A percentile compares a stretch with the other conserved stretches of the same genome.
These are phyloP conservation scores for Malassezia equina DNA, from an alignment of 1,284 basidiomycete species.

Conservation along the genomic window DNA sequence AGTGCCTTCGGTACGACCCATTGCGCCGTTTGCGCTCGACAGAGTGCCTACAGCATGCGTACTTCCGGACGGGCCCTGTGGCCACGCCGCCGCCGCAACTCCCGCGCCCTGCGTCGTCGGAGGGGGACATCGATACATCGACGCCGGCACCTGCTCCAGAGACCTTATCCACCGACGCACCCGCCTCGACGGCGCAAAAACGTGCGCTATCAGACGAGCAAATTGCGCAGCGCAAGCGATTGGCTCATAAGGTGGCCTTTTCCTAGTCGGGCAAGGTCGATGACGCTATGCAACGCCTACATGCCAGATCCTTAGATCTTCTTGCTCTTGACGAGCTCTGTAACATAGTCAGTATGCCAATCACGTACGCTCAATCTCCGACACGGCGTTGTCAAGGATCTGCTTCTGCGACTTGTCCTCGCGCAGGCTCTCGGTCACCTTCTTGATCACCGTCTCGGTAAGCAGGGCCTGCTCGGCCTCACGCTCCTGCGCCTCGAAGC, in stretches of 20 bases:
- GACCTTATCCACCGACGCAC: slow-evolving; percentile 15
- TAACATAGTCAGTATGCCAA: background rate
- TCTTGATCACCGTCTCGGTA: slow-evolving; percentile 73
- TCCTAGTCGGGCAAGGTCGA: background rate
- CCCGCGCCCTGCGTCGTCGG: slow-evolving; percentile 29
- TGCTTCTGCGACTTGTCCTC: slow-evolving; percentile 92
- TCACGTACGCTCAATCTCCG: slow-evolving; percentile 82
- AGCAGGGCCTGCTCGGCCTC: slow-evolving; percentile 90
- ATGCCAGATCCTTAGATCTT: slow-evolving; percentile 30
- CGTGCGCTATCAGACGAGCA: slow-evolving; percentile 22
- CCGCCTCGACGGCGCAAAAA: slow-evolving; percentile 8
- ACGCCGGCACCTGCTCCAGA: slow-evolving; percentile 8
- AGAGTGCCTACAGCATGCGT: slow-evolving; percentile 35
- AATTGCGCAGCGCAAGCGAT: slow-evolving; percentile 33
- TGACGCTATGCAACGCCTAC: background rate
- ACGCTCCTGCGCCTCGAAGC: slow-evolving; percentile 90
- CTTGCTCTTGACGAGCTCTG: slow-evolving; percentile 45
- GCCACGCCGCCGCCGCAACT: slow-evolving; percentile 33
- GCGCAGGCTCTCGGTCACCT: slow-evolving; percentile 68
- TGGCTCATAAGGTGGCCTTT: slow-evolving; percentile 23
- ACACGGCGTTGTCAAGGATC: slow-evolving; percentile 70
- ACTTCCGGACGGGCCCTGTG: slow-evolving; percentile 31
- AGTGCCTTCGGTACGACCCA: slow-evolving; percentile 77
- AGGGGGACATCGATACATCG: background rate
- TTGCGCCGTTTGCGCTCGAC: slow-evolving; percentile 65